Base-by-base conservation (phyloP, 257 asterid species). In the Rauvolfia tetraphylla region DNA sequence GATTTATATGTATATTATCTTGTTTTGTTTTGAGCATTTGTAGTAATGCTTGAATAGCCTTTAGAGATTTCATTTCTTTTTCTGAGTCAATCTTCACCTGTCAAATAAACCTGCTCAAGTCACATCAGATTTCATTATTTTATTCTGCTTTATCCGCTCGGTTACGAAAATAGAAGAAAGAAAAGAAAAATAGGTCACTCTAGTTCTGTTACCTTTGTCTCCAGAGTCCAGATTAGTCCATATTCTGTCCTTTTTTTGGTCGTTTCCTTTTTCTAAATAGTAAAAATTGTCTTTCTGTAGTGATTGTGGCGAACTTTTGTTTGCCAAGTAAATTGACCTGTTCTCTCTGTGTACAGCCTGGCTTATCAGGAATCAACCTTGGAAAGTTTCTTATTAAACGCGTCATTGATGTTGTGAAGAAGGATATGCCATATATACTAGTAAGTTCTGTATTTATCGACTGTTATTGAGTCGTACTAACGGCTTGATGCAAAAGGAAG, bases 301-400 rank as follows among this genome's bases (percentile, higher is more conserved):
- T 72, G 56, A 49, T 75, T 53, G 57, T 39, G 27, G 42, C 39
- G 38, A 46, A 68, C 36, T 17, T 54, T 29, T 14, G 1, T 57
- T 72, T 71, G 56, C 54, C 68, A 34, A 54, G 49, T 44, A 51
- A 76, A 18, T 76, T 68, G 53, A 59, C 72, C 72, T 81, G 46
- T 46, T 75, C 68, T 75, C 68, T 34, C 46, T 69, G 59, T 81
- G 61, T 87, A 84, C 93, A 95, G 98, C 98, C 95, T 78, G 99
- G 98, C 80, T 87, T 95, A 81, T 86, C 99, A 66, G 99, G 98
- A 79, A 84, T 95, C 87, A 95, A 95, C 84, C 87, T 95, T 71
- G 97, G 99, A 76, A 95, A 91, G 88, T 91, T 91, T 82, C 98
- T 92, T 44, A 95, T 95, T 48, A 95, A 95, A 81, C 97, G 98